Base-by-base conservation (phyloP, 2,329 filamentous ascomycete species). In the Colletotrichum lindemuthianum region DNA sequence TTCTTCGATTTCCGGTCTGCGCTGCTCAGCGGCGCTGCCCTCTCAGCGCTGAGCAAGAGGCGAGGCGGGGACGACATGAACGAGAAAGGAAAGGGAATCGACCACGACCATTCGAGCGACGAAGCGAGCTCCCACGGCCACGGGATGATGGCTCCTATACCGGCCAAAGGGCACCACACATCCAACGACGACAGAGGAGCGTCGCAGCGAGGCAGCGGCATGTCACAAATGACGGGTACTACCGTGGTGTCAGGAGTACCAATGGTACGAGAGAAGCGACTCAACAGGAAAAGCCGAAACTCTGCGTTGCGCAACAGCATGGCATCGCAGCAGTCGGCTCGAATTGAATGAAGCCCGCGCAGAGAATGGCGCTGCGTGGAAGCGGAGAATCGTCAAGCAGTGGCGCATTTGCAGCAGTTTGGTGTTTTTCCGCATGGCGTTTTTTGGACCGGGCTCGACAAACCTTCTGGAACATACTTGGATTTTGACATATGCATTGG, bases 1-100 rank as follows among this genome's bases (percentile, higher is more conserved):
- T 66, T 77, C 33, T 71, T 69, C 8, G 75, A 69, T 15, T 69
- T 75, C 43, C 60, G 66, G 1, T 65, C 64, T 15, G 43, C 56
- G 11, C 44, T 68, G 33, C 24, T 51, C 12, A 52, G 63, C 5
- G 58, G 63, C 15, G 57, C 60, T 6, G 56, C 56, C n/a, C 24
- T 61, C 11, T 53, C 57, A 7, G 57, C 60, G n/a, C 41, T 64
- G 10, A 12, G 51, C 16, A 44, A 15, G 10, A 39, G 53, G 12
- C 52, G 50, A 11, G 54, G 48, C n/a, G 24, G 32, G 33, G 56
- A 51, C 13, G 65, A 65, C 8, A 45, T 65, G 16, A 59, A 64
- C 33, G 65, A 68, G 37, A 67, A 68, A 47, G 67, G 67, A 13
- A 67, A 67, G 41, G 52, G 55, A 2, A 40, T 57, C 15, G 67